Base-by-base conservation (phyloP, 495 filamentous ascomycete genomes). In the Neurospora sp. region DNA sequence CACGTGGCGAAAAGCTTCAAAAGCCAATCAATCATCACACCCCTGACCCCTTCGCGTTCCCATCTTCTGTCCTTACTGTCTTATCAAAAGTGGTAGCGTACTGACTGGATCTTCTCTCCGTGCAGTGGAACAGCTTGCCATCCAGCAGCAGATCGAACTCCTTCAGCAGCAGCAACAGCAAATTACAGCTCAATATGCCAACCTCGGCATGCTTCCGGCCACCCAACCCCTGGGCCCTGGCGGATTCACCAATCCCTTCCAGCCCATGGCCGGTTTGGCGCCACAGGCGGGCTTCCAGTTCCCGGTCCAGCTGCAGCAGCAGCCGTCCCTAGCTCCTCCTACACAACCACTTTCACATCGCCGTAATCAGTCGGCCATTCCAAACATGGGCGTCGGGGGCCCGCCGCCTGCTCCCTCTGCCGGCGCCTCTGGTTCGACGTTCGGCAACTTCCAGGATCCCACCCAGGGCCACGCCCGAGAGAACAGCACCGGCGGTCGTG, bases 121-220 rank as follows among this genome's bases (percentile, higher is more conserved):
- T 35, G 27, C 75, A 96, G 93, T 97, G 93, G 96, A 98, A 87
- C 96, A 98, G 91, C 88, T 98, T 77, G 94, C 96, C 79, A 92
- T 99, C 82, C 95, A 97, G 82, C 96, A 98, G 86, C 96, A 99
- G 83, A 98, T 98, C 79, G 94, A 99, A 84, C 87, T 95, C 83
- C 88, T 99, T 76, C 96, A 99, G 84, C 94, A 97, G 81, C 96
- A 98, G 80, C 96, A 99, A 79, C 96, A 98, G 83, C 96, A 98
- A 80, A 96, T 98, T 81, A 92, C 95, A 80, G 92, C 92, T 71
- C 95, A 98, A 81, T 98, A 97, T 83, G 92, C 96, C 73, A 96
- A 96, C 81, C 95, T 98, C 92, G 93, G 93, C 76, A 91, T 98
- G 85, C 87, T 99, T 75, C 91, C 90, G 73, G 92, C 91, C 42